Conservation (phyloP, 2,329 filamentous ascomycete genomes). For the Trichophyton benhamiae region DNA sequence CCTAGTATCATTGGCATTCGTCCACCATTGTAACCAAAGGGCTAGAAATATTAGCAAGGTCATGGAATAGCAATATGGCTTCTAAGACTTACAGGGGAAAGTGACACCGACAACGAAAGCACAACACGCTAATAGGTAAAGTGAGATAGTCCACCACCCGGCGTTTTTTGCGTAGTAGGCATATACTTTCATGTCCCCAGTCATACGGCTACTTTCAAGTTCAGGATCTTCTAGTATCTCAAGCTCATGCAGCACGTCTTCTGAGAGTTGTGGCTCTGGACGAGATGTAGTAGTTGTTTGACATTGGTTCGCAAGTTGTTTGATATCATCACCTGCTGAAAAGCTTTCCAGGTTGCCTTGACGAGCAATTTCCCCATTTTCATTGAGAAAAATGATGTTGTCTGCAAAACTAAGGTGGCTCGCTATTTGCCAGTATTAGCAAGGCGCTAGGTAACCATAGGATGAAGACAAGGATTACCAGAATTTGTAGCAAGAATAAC, state of each 20-base stretch:
- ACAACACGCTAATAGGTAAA: background rate
- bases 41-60: background rate
- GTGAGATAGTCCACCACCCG: conserved; percentile 1
- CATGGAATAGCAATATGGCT: background rate
- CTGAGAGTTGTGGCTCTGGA: background rate
- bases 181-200: conserved; percentile 6
- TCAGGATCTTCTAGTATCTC: background rate
- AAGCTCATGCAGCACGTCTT: conserved; percentile 1
- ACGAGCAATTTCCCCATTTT: background rate
- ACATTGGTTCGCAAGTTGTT: background rate
- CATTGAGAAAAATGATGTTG: conserved; percentile 1
- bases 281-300: background rate
- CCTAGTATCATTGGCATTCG: background rate
- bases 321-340: background rate
- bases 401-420: conserved; percentile 2
- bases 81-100: conserved; percentile 1
- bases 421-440: conserved; percentile 25
- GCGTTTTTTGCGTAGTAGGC: conserved; percentile 3
- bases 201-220: background rate
- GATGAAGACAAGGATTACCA: conserved; percentile 55
- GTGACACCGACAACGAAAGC: conserved; percentile 2
- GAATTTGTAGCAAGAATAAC: conserved; percentile 70
- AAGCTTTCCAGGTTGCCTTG: background rate
- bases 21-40: conserved; percentile 3
- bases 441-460: conserved; percentile 46